Conservation (phyloP, 371 early-diverging fungal genomes). For the Lichtheimia ornata region DNA sequence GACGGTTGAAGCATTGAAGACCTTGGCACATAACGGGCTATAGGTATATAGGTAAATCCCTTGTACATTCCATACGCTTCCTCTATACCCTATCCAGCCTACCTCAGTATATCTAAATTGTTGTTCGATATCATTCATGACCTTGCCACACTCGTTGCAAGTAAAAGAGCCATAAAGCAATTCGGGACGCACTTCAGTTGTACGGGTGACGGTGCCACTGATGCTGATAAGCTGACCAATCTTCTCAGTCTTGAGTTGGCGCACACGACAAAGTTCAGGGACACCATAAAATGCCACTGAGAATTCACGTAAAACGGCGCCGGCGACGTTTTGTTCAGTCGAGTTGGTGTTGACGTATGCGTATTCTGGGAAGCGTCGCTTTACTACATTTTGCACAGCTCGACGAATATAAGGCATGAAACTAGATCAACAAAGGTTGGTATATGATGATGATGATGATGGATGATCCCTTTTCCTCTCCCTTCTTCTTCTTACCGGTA, state of each 20-base stretch:
- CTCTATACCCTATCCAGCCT: slow-evolving; percentile 4
- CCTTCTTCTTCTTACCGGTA: slow-evolving; percentile 56
- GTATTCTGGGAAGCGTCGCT: slow-evolving; percentile 67
- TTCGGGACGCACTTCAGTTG: slow-evolving; percentile 98
- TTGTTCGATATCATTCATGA: slow-evolving; percentile 89
- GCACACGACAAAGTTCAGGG: slow-evolving; percentile 64
- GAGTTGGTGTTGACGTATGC: slow-evolving; percentile 39
- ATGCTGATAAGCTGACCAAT: slow-evolving; percentile 91
- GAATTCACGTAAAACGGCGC: slow-evolving; percentile 61
- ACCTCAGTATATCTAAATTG: slow-evolving; percentile 97
- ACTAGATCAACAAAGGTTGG: slow-evolving; percentile 31
- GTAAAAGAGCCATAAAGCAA: slow-evolving; percentile 91
- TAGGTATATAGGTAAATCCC: neutral
- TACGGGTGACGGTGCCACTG: slow-evolving; percentile 97
- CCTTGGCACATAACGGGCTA: slow-evolving; percentile 94
- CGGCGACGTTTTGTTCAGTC: slow-evolving; percentile 20
- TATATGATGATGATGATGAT: neutral
- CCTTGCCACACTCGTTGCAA: slow-evolving; percentile 88
- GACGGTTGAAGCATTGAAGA: slow-evolving; percentile 86
- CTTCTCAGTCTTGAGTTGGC: slow-evolving; percentile 86
- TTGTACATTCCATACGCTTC: neutral
- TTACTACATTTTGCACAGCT: slow-evolving; percentile 81
- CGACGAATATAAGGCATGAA: slow-evolving; percentile 84
- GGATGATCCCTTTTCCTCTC: too few species aligned
- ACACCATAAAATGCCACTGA: slow-evolving; percentile 79